phyloP scores from a whole-genome alignment of 495 filamentous ascomycete species.

The Pseudevernia furfuracea region DNA sequence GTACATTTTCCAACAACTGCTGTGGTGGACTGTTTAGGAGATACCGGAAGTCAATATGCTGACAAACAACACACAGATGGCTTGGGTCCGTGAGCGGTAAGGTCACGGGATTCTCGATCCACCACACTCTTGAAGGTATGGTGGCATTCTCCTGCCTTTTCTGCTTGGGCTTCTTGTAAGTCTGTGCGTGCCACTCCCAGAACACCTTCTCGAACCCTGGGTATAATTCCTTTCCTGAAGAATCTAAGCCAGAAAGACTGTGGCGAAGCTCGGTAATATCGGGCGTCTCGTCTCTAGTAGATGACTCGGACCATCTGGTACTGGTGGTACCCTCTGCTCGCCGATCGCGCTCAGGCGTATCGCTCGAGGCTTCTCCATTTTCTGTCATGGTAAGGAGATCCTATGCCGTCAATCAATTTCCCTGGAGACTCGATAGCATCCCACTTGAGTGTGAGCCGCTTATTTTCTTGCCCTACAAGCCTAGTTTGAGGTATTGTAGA shows the following conservation, averaged over 20 bases:
- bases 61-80: constrained; percentile 17
- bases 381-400: background rate
- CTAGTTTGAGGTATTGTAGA: too few species aligned
- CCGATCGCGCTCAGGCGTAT: background rate
- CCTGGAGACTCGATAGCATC: too few species aligned
- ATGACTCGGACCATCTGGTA: too few species aligned
- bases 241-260: background rate
- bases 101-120: background rate
- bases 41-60: constrained; percentile 19
- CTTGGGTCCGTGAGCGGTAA: background rate
- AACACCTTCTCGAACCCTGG: background rate
- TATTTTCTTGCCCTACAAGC: too few species aligned
- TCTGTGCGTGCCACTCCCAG: background rate
- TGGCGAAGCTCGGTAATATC: background rate
- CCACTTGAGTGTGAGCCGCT: too few species aligned
- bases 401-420: background rate
- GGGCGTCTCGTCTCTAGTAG: background rate
- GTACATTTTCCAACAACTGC: constrained; percentile 8
- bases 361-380: background rate
- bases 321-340: background rate
- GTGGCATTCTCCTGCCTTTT: background rate
- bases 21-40: constrained; percentile 9
- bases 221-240: background rate
- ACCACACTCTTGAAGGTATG: constrained; percentile 11
- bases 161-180: background rate